phyloP scores from a whole-genome alignment of 768 basidiomycete species.

The Mycena pura region DNA sequence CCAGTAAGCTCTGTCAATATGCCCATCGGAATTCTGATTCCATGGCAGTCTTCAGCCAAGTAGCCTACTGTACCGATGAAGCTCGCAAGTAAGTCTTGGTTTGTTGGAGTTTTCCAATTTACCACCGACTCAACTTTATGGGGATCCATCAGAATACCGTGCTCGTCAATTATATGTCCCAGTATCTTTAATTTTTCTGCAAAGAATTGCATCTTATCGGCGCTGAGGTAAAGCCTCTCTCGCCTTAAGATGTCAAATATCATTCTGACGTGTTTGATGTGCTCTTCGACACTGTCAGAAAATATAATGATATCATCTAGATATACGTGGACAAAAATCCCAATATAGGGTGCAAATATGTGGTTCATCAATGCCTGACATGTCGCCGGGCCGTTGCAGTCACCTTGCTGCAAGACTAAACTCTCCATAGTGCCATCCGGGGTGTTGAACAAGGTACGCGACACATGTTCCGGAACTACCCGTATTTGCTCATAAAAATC shows the following conservation, averaged over 20 bases:
- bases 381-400: constrained; percentile 35
- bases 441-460: too few relatives aligned
- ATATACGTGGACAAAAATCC: constrained; percentile 37
- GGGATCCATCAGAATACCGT: constrained; percentile 52
- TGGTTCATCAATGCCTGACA: constrained; percentile 52
- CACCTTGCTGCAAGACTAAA: too few relatives aligned
- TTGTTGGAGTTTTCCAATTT: constrained; percentile 44
- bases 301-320: constrained; percentile 47
- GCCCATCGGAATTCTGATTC: constrained; percentile 47
- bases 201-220: not conserved
- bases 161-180: constrained; percentile 41
- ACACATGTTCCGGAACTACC: too few relatives aligned
- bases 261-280: constrained; percentile 35
- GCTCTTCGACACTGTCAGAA: constrained; percentile 44
- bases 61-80: constrained; percentile 41
- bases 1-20: constrained; percentile 35
- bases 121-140: constrained; percentile 47
- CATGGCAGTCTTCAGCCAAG: constrained; percentile 42
- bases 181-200: constrained; percentile 37
- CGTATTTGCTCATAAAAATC: too few relatives aligned
- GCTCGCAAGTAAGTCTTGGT: constrained; percentile 40
- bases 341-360: constrained; percentile 40
- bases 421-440: too few relatives aligned
- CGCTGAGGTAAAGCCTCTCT: constrained; percentile 44
- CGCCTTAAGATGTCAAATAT: constrained; percentile 39